Percentiles rank a stretch among this genome's conserved stretches.
phyloP scores from a whole-genome alignment of 2,329 filamentous ascomycete genomes.

The Nemania sp. region DNA sequence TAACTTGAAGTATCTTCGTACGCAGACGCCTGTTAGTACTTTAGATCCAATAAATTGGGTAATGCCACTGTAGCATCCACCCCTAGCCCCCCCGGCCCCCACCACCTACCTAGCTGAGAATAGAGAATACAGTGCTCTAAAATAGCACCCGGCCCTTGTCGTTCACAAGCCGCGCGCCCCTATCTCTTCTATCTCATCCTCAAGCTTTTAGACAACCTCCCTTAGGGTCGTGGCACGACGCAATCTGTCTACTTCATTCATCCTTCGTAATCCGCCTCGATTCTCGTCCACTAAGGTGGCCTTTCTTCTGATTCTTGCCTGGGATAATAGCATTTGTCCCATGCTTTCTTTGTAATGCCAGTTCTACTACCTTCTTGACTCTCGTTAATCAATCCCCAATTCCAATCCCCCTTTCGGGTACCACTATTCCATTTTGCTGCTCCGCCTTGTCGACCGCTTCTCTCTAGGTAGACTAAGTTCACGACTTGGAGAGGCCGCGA shows the following conservation, averaged over 20 bases:
- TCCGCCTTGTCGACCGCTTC: too few relatives aligned
- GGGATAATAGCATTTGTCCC: constrained; percentile 16
- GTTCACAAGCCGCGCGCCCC: constrained; percentile 15
- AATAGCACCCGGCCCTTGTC: constrained; percentile 23
- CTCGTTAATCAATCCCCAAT: constrained; percentile 43
- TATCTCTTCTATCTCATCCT: constrained; percentile 9
- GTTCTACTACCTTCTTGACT: constrained; percentile 46
- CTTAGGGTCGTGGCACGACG: constrained; percentile 11
- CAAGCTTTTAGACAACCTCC: constrained; percentile 1
- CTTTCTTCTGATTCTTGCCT: constrained; percentile 31
- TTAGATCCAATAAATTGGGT: constrained; percentile 25
- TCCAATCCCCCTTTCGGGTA: constrained; percentile 27
- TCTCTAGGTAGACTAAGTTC: not conserved
- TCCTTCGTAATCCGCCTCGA: constrained; percentile 2
- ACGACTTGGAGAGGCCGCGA: constrained; percentile 34
- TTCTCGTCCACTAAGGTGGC: constrained; percentile 19
- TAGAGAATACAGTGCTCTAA: constrained; percentile 18
- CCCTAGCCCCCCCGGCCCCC: not conserved
- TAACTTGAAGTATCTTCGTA: too few relatives aligned
- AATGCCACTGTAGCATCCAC: constrained; percentile 44
- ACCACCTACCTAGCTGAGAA: too few relatives aligned
- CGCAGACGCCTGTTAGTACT: too few relatives aligned
- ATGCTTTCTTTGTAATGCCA: constrained; percentile 45
- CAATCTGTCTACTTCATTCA: constrained; percentile 1
- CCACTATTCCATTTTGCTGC: not conserved